Conservation (phyloP, 2,329 filamentous ascomycete species). For the Apiospora sp. region DNA sequence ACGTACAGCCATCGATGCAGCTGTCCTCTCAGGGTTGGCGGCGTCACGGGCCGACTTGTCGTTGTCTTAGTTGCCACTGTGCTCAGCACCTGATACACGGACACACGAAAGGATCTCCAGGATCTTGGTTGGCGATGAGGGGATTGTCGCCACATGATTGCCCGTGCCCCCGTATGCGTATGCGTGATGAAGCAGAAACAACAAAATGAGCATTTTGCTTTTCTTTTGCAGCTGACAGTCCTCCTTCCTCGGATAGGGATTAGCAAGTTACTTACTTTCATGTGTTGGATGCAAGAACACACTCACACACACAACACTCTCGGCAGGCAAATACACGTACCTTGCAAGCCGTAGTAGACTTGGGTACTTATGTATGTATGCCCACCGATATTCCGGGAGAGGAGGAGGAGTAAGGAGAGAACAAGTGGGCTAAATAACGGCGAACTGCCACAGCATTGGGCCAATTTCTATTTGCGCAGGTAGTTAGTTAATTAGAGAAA, state of each 20-base stretch:
- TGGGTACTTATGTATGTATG: not conserved
- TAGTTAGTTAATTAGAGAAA: not conserved
- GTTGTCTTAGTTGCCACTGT: not conserved
- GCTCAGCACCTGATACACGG: not conserved
- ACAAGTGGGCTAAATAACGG: not conserved
- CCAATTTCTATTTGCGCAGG: not conserved
- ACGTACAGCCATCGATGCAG: not conserved
- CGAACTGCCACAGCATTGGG: not conserved
- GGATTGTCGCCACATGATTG: slow-evolving; percentile 8
- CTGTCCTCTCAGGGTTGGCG: not conserved
- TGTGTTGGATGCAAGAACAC: not conserved
- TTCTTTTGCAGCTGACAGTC: not conserved
- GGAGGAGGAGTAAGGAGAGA: not conserved
- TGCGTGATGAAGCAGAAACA: slow-evolving; percentile 1
- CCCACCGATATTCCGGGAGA: not conserved
- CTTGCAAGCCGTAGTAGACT: not conserved
- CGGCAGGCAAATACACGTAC: not conserved
- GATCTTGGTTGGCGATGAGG: not conserved
- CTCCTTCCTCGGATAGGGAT: not conserved
- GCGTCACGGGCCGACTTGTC: not conserved
- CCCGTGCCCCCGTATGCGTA: not conserved
- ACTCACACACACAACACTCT: not conserved
- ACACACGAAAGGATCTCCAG: not conserved
- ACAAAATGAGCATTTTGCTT: not conserved
- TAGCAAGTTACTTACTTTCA: not conserved